Conservation (phyloP, 345 rosid species). For the Laguncularia racemosa region DNA sequence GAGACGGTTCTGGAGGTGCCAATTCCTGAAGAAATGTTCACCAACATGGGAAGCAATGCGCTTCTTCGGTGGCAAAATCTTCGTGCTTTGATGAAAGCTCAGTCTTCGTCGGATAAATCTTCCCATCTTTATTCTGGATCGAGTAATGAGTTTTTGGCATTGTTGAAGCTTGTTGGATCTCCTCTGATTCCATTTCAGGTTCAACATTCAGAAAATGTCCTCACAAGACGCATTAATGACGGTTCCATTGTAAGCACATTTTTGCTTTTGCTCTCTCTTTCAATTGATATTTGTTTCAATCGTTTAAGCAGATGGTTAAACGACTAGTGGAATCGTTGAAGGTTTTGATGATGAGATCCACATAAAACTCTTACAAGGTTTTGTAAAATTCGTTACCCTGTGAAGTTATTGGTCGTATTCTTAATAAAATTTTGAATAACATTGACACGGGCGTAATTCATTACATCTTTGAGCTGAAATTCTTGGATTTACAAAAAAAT, state of each 20-base stretch:
- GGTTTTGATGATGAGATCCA: no score
- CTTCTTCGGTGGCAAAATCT: conserved; percentile 72
- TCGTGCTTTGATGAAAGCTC: conserved; percentile 67
- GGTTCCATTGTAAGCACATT: conserved; percentile 51
- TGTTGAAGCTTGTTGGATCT: conserved; percentile 88
- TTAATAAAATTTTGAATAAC: no score
- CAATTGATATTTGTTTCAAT: not conserved
- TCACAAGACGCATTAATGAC: conserved; percentile 40
- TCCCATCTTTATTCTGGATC: conserved; percentile 66
- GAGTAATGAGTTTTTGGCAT: conserved; percentile 68
- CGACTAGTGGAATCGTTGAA: no score
- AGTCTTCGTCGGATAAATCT: conserved; percentile 16
- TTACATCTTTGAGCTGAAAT: no score
- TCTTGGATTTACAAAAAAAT: not conserved
- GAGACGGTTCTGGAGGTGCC: conserved; percentile 79
- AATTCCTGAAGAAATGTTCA: conserved; percentile 68
- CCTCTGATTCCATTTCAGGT: conserved; percentile 83
- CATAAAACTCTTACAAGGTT: no score
- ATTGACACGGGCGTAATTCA: no score
- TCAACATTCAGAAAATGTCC: conserved; percentile 28
- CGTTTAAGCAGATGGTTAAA: not conserved
- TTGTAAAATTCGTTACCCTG: no score
- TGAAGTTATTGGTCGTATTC: no score
- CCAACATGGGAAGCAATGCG: conserved; percentile 52
- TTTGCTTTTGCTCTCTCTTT: not conserved